Conservation (phyloP, 495 filamentous ascomycete genomes). For the Penicillium verhagenii region DNA sequence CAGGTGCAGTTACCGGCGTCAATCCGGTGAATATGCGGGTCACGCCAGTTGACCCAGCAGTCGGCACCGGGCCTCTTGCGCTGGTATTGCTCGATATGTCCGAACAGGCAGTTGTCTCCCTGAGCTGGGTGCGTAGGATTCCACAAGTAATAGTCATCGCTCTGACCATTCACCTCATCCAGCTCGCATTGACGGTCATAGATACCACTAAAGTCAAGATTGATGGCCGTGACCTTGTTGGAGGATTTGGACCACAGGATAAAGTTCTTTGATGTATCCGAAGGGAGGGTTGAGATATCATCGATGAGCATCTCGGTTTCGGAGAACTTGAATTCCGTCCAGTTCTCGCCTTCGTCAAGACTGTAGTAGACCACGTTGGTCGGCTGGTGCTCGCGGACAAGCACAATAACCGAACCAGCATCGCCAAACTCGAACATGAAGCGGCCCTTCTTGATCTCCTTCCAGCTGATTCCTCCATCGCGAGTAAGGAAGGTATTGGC, state of each 20-base stretch:
- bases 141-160: constrained; percentile 83
- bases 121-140: constrained; percentile 74
- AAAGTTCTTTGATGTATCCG: constrained; percentile 85
- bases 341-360: constrained; percentile 72
- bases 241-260: constrained; percentile 70
- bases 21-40: constrained; percentile 61
- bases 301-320: constrained; percentile 64
- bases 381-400: constrained; percentile 62
- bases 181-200: constrained; percentile 66
- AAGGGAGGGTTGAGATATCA: constrained; percentile 84
- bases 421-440: constrained; percentile 95
- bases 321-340: constrained; percentile 72
- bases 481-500: constrained; percentile 82
- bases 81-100: constrained; percentile 84
- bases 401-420: constrained; percentile 85
- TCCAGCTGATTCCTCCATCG: constrained; percentile 90
- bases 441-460: constrained; percentile 73
- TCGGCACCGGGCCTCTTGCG: constrained; percentile 72
- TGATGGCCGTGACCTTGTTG: constrained; percentile 61
- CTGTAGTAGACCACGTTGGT: constrained; percentile 75
- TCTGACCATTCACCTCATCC: constrained; percentile 60
- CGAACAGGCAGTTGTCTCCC: constrained; percentile 81
- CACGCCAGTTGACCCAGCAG: constrained; percentile 80
- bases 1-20: constrained; percentile 72
- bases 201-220: constrained; percentile 83